Percentiles rank a stretch among this genome's conserved stretches.
Conservation (phyloP, 371 early-diverging fungal genomes). For the Choanephora cucurbitarum region DNA sequence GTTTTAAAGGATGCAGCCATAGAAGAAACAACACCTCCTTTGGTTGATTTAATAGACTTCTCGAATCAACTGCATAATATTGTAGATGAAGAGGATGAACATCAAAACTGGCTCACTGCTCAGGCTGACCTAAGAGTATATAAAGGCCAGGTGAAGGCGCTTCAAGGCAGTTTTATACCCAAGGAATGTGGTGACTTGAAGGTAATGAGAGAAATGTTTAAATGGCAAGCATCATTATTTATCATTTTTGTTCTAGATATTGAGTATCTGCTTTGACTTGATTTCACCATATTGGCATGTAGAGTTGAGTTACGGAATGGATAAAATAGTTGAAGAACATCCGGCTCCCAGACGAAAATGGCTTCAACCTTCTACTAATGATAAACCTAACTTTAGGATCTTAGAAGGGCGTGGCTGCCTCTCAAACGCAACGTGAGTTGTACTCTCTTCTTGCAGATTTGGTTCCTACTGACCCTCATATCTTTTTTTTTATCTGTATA, state of each 20-base stretch:
- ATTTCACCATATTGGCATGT: slow-evolving; percentile 44
- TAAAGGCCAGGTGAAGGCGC: slow-evolving; percentile 58
- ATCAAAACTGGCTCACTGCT: slow-evolving; percentile 29
- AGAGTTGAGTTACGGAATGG: slow-evolving; percentile 48
- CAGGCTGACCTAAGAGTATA: slow-evolving; percentile 48
- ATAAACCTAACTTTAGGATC: slow-evolving; percentile 33
- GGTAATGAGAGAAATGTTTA: slow-evolving; percentile 29
- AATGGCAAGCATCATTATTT: background rate
- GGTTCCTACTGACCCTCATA: no score
- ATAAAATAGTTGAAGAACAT: slow-evolving; percentile 26
- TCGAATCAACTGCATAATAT: background rate
- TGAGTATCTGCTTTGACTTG: slow-evolving; percentile 46
- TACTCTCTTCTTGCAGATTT: background rate
- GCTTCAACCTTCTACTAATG: slow-evolving; percentile 18
- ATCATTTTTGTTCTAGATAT: slow-evolving; percentile 31
- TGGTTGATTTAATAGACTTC: slow-evolving; percentile 29
- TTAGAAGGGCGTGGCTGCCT: slow-evolving; percentile 60
- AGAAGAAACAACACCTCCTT: slow-evolving; percentile 12
- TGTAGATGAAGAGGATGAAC: slow-evolving; percentile 26
- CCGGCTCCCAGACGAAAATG: slow-evolving; percentile 26
- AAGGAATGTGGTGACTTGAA: slow-evolving; percentile 62
- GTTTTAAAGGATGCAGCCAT: slow-evolving; percentile 24
- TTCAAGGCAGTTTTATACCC: slow-evolving; percentile 67
- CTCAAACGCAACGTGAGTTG: slow-evolving; percentile 46
- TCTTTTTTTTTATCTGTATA: slow-evolving; percentile 18